Evolutionary conservation across 2,329 filamentous ascomycete genomes (phyloP), one percentile per base, ranked within the genome.

Genomic region (Biscogniauxia mediterranea): DNA sequence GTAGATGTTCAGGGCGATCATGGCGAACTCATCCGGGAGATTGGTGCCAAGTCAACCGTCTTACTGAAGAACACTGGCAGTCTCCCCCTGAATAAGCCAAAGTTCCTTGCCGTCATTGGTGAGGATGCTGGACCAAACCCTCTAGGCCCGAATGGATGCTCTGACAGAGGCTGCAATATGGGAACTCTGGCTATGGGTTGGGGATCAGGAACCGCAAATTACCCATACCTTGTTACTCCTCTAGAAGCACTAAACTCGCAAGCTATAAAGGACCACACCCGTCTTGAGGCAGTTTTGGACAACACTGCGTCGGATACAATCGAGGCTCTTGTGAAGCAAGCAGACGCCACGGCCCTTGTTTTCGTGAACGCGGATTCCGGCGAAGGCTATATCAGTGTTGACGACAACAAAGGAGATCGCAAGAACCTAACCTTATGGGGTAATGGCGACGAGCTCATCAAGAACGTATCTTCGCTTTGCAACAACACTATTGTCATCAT

Each of bases 341-440:
- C 84, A n/a, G 79, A 87, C 60, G 87, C 86, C 15, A 87, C 88
- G 0, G 81, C 93, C 65, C 84, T 99, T 51, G 93, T 97, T 11
- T 98, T 98, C 69, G 93, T 91, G 71, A 97, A 97, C 68, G 88
- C 93, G 15, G 84, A 93, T 73, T 85, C 89, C 3, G 94, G 94
- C 57, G 95, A 98, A 77, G 93, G 92, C 5, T 97, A 86, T 78
- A 92, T 98, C 71, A 83, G 78, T 26, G 85, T 96, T 1, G 94
- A 93, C 64, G 89, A 86, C 58, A 97, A 97, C 74, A 80, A 83
- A 61, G 95, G 95, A 61, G 94, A 98, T 75, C 89, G 95, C 57
- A 93, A 93, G 71, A 97, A 99, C 77, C 81, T 99, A 46, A 97
- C 93, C 0, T 81, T 97, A 0, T 98, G 94, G 94, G 83, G 89